phyloP scores from a whole-genome alignment of 345 rosid genomes.

The Pistacia atlantica region DNA sequence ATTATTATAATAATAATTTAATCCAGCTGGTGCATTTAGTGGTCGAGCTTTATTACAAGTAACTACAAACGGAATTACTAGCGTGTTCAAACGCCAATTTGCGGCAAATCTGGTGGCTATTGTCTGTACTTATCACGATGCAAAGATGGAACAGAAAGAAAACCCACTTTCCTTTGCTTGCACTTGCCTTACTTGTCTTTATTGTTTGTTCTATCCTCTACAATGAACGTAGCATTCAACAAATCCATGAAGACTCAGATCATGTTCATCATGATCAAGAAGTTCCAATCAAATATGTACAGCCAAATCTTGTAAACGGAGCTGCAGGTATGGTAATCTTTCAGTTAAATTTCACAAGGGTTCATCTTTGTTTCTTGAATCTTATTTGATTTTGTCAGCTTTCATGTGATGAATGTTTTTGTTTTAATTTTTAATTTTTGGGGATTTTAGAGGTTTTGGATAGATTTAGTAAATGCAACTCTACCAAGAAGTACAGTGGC shows the following conservation, averaged over 20 bases:
- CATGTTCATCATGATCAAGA: constrained; percentile 22
- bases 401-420: background rate
- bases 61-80: no score
- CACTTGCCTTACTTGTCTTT: constrained; percentile 42
- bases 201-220: constrained; percentile 52
- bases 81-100: background rate
- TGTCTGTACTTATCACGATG: constrained; percentile 29
- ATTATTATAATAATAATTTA: no score
- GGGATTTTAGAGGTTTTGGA: constrained; percentile 62
- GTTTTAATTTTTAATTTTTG: background rate
- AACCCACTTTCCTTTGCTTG: constrained; percentile 61
- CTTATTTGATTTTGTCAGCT: background rate
- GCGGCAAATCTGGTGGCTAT: background rate
- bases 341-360: background rate
- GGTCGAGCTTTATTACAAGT: background rate
- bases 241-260: constrained; percentile 45
- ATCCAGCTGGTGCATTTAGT: background rate
- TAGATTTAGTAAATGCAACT: constrained; percentile 78
- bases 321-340: constrained; percentile 43
- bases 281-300: constrained; percentile 37
- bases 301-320: constrained; percentile 54
- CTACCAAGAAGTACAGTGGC: constrained; percentile 65
- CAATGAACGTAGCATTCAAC: constrained; percentile 60
- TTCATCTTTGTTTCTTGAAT: background rate
- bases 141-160: constrained; percentile 78